phyloP scores from a whole-genome alignment of 2,329 filamentous ascomycete genomes.

The Ustilaginoidea virens region DNA sequence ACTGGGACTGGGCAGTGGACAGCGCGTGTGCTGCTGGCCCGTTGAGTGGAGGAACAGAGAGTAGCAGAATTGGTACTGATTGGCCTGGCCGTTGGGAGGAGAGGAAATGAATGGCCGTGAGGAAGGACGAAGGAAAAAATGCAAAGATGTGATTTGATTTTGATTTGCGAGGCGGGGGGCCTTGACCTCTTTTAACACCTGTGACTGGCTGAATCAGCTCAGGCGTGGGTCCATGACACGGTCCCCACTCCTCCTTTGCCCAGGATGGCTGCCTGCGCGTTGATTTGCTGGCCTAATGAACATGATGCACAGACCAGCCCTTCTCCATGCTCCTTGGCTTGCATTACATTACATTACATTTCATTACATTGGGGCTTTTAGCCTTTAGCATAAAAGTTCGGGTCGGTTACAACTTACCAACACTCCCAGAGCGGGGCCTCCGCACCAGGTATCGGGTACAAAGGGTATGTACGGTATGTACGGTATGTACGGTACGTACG shows the following conservation, averaged over 20 bases:
- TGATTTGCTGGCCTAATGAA: constrained; percentile 17
- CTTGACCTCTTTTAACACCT: constrained; percentile 24
- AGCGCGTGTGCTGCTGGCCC: constrained; percentile 4
- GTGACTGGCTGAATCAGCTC: constrained; percentile 36
- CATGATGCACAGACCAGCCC: constrained; percentile 13
- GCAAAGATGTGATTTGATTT: constrained; percentile 36
- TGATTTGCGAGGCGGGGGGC: constrained; percentile 20
- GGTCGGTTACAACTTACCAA: too few species aligned
- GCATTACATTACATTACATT: not conserved
- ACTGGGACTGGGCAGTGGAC: too few species aligned
- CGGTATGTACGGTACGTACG: too few species aligned
- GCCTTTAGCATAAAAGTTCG: too few species aligned
- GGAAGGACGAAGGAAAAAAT: constrained; percentile 26
- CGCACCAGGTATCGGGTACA: too few species aligned
- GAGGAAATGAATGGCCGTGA: constrained; percentile 16
- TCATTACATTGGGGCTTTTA: not conserved
- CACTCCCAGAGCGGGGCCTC: too few species aligned
- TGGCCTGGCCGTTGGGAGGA: constrained; percentile 20
- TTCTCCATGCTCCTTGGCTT: not conserved
- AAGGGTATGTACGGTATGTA: too few species aligned
- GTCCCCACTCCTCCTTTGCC: constrained; percentile 1
- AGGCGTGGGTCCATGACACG: constrained; percentile 16
- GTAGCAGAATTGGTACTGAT: too few species aligned
- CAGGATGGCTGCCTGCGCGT: too few species aligned
- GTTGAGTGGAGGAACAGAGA: too few species aligned